phyloP scores from a whole-genome alignment of 1,284 basidiomycete genomes.

The Puccinia coronata region DNA sequence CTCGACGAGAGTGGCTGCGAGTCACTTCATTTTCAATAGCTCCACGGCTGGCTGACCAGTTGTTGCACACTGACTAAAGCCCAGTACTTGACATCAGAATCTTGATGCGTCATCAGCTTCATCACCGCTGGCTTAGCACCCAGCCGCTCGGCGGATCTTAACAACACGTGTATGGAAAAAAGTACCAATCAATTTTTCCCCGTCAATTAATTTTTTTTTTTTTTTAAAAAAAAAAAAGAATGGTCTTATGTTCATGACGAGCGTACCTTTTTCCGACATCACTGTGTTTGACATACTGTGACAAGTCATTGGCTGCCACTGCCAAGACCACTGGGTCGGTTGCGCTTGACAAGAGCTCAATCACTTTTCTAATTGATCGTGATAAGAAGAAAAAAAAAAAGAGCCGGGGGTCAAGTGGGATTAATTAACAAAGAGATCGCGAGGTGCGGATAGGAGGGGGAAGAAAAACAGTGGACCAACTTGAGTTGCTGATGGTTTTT shows the following conservation, averaged over 20 bases:
- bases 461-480: not conserved
- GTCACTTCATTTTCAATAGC: conserved; percentile 23
- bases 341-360: conserved; percentile 27
- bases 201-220: not conserved
- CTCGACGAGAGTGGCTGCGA: not conserved
- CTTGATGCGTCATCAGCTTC: conserved; percentile 86
- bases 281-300: conserved; percentile 85
- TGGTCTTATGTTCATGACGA: not conserved
- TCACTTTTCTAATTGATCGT: conserved; percentile 35
- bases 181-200: no score
- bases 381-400: no score
- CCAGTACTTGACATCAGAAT: conserved; percentile 86
- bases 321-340: conserved; percentile 74
- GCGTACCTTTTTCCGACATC: conserved; percentile 82
- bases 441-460: not conserved
- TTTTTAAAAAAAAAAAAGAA: conserved; percentile 32
- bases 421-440: not conserved
- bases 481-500: conserved; percentile 40
- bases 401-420: no score
- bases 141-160: conserved; percentile 77
- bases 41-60: conserved; percentile 55
- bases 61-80: conserved; percentile 73
- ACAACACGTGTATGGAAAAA: conserved; percentile 11
- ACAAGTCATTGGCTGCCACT: conserved; percentile 87
- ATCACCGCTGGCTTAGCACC: conserved; percentile 88